Conservation (phyloP, 163 green algal genomes). For the Coccomyxa subellipsoidea region DNA sequence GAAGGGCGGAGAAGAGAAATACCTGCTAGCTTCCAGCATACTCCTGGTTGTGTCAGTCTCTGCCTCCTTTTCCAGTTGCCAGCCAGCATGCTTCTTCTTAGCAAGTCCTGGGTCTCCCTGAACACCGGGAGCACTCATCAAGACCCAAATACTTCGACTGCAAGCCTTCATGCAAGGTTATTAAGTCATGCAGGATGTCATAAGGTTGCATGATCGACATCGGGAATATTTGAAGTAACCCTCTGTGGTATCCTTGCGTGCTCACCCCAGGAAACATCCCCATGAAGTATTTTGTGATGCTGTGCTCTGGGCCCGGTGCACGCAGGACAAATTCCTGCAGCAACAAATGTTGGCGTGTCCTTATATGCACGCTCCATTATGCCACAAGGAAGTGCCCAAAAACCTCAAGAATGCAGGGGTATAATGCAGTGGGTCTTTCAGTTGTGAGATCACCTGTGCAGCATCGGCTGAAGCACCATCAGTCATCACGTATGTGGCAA, state of each 20-base stretch:
- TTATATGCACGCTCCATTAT: background rate
- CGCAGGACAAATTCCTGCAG: constrained; percentile 1
- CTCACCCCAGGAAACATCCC: constrained; percentile 8
- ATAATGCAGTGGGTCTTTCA: too few relatives aligned
- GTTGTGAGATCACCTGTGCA: background rate
- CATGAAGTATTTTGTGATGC: background rate
- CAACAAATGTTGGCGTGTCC: background rate
- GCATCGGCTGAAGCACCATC: background rate
- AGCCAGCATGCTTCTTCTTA: background rate
- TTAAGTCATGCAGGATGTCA: too few relatives aligned
- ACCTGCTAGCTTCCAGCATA: background rate
- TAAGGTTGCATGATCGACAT: too few relatives aligned
- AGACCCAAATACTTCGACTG: too few relatives aligned
- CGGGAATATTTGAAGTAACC: too few relatives aligned
- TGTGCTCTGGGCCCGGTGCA: constrained; percentile 1
- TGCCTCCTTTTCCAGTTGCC: background rate
- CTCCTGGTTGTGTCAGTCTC: background rate
- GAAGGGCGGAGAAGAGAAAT: background rate
- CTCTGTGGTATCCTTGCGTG: too few relatives aligned
- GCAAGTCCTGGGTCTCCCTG: background rate
- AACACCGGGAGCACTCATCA: background rate
- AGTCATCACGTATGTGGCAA: background rate
- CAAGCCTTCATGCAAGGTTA: too few relatives aligned
- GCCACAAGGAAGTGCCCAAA: too few relatives aligned
- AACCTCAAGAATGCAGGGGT: too few relatives aligned